Percentiles rank a stretch among this genome's conserved stretches.
phyloP scores from a whole-genome alignment of 2,329 filamentous ascomycete genomes.

The Pseudopyrenochaeta lycopersici region DNA sequence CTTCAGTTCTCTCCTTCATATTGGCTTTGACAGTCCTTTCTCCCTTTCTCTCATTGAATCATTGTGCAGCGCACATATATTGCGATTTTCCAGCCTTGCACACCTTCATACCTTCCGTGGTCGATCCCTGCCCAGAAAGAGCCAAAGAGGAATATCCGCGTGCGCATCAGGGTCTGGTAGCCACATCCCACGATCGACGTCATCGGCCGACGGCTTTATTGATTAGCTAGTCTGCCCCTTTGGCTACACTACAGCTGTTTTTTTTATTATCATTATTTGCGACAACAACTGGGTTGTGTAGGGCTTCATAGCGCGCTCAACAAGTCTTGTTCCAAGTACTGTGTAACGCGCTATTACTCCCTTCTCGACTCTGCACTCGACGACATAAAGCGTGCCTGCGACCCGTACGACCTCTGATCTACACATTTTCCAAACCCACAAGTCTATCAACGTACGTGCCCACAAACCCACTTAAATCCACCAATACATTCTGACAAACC shows the following conservation, averaged over 20 bases:
- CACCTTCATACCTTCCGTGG: constrained; percentile 21
- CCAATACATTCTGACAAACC: constrained; percentile 6
- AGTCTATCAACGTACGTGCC: not conserved
- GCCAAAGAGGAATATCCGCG: constrained; percentile 11
- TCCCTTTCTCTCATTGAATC: not conserved
- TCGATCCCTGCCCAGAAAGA: constrained; percentile 38
- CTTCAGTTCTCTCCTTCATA: constrained; percentile 5
- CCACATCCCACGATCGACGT: constrained; percentile 29
- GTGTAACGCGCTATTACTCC: not conserved
- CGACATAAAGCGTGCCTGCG: not conserved
- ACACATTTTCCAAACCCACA: not conserved
- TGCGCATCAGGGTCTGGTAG: constrained; percentile 21
- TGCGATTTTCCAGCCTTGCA: constrained; percentile 12
- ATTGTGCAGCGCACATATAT: constrained; percentile 1
- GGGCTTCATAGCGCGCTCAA: not conserved
- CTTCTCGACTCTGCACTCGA: constrained; percentile 1
- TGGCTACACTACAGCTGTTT: not conserved
- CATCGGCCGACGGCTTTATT: constrained; percentile 17
- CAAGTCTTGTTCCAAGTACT: not conserved
- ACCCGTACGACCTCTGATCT: not conserved
- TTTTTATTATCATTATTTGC: constrained; percentile 1
- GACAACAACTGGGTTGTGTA: not conserved
- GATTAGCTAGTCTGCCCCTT: not conserved
- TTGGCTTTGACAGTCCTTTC: constrained; percentile 24
- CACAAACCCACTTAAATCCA: not conserved